Base-by-base conservation (phyloP, 139 green algal genomes). In the Medakamo hakoo region DNA sequence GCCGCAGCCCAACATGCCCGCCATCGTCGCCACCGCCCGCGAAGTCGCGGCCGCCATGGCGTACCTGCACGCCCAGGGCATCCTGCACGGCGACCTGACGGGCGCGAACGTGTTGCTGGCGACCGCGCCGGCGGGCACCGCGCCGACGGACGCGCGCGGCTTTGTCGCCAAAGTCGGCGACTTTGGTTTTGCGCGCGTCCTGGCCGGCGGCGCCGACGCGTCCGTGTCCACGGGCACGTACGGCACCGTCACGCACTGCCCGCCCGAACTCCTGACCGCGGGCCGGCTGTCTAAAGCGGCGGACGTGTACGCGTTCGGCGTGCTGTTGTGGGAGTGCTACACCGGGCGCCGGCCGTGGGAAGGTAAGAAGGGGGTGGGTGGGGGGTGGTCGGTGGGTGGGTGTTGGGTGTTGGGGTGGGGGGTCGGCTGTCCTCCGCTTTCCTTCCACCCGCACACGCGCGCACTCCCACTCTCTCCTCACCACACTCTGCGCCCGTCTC, bases 81-180 rank as follows among this genome's bases (percentile, higher is more conserved):
- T 89, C 14, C 63, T 87, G 58, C 82, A 89, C 60, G 78, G 76
- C 1, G 83, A 88, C 64, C 77, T 85, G 16, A 87, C 73, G 2
- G 71, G 76, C 28, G 74, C 66, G 68, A 84, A 87, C 72, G 70
- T 78, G 23, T 62, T 78, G 52, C 72, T 78, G 60, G 62, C 49
- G 62, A 59, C 55, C n/a, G 9, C 40, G 9, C 40, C 40, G 9
- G 9, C 40, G 9, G 64, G 9, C 40, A 52, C 40, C 40, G 9
- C 40, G 9, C 40, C 9, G 9, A 9, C 64, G 28, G 71, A 77
- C 48, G 48, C 58, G 3, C 62, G 80, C 9, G 64, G 75, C 40
- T 88, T 81, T 40, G 49, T 55, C 0, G 76, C 70, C 31, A 82
- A 83, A 71, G 77, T 89, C 4, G 73, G 77, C 24, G 85, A 90